phyloP scores from a whole-genome alignment of 2,329 filamentous ascomycete species.

The Phialophora expanda region DNA sequence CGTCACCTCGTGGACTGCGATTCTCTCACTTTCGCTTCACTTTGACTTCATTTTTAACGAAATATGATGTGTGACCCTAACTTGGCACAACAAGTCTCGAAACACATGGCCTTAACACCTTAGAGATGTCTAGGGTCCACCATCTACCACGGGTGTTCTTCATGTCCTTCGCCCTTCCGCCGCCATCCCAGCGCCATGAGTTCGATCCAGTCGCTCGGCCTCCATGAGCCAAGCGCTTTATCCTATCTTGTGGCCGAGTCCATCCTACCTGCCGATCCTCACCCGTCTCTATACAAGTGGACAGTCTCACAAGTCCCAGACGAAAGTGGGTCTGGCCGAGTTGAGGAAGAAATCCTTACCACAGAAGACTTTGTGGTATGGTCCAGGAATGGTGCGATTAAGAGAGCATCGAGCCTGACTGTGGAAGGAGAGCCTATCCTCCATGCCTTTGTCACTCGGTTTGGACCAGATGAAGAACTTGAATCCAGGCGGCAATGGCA shows the following conservation, averaged over 20 bases:
- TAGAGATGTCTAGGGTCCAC: conserved; percentile 21
- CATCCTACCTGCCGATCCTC: conserved; percentile 71
- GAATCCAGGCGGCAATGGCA: conserved; percentile 26
- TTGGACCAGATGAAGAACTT: conserved; percentile 59
- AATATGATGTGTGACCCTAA: neutral
- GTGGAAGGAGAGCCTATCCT: conserved; percentile 83
- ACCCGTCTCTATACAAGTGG: conserved; percentile 75
- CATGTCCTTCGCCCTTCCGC: conserved; percentile 27
- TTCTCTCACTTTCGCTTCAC: conserved; percentile 9
- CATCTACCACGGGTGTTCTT: conserved; percentile 3
- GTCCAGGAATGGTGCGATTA: conserved; percentile 83
- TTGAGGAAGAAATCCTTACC: conserved; percentile 79
- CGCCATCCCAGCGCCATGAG: conserved; percentile 67
- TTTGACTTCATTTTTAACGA: neutral
- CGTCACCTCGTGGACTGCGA: conserved; percentile 15
- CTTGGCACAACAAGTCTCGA: neutral
- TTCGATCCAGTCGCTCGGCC: conserved; percentile 83
- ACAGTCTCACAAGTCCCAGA: conserved; percentile 48
- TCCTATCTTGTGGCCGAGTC: conserved; percentile 81
- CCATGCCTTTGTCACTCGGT: conserved; percentile 85
- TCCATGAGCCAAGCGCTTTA: conserved; percentile 85
- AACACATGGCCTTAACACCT: conserved; percentile 14
- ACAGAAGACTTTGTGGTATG: conserved; percentile 81
- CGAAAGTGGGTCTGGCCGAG: conserved; percentile 48
- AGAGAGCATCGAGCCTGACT: conserved; percentile 83